These are phyloP conservation scores for Tillandsia leiboldiana DNA, from an alignment of 176 grass and related monocot species.

Conservation along the genomic window DNA sequence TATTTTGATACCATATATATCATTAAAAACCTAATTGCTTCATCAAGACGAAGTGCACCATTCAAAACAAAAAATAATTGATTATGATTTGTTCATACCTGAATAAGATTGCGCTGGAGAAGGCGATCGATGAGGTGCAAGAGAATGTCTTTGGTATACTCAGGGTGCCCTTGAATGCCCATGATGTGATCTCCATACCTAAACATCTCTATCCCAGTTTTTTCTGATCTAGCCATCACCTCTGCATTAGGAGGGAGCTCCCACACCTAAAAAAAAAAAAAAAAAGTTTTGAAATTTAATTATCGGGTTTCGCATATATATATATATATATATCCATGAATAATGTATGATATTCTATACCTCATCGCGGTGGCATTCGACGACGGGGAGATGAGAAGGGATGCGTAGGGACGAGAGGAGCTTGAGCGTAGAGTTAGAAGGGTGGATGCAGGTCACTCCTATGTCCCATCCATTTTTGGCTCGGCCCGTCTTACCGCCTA, in stretches of 20 bases:
- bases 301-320: neutral
- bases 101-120: slow-evolving; percentile 15
- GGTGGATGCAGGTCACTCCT: slow-evolving; percentile 83
- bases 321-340: neutral
- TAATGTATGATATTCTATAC: slow-evolving; percentile 11
- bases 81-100: slow-evolving; percentile 1
- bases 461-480: slow-evolving; percentile 75
- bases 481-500: slow-evolving; percentile 59
- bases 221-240: slow-evolving; percentile 56
- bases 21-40: neutral
- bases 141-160: slow-evolving; percentile 54
- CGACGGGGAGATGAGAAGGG: slow-evolving; percentile 69
- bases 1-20: neutral
- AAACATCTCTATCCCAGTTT: slow-evolving; percentile 60
- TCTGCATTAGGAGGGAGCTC: slow-evolving; percentile 38
- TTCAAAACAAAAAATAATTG: neutral
- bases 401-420: slow-evolving; percentile 57
- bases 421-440: slow-evolving; percentile 42
- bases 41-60: neutral
- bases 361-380: slow-evolving; percentile 94
- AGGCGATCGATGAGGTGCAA: slow-evolving; percentile 47
- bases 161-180: slow-evolving; percentile 69
- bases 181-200: slow-evolving; percentile 32
- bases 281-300: too few species aligned
- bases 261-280: slow-evolving; percentile 27